These are phyloP conservation scores for Metschnikowia koreensis DNA, from an alignment of 805 yeast species.

Conservation along the genomic window DNA sequence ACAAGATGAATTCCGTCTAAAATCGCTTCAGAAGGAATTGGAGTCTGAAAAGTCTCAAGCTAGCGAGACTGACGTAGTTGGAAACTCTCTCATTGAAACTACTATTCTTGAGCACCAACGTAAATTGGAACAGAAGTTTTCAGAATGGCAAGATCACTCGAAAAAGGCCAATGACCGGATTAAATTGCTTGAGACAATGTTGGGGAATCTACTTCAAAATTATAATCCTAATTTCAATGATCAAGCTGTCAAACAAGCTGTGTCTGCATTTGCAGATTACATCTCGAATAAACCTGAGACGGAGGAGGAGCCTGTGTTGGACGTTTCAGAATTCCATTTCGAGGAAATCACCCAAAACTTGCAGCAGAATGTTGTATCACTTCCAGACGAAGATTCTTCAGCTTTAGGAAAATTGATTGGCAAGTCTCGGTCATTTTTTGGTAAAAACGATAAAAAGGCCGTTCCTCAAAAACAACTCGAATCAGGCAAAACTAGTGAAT, in stretches of 20 bases:
- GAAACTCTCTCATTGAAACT: background rate
- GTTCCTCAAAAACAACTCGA: background rate
- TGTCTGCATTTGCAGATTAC: slow-evolving; percentile 52
- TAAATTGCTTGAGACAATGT: slow-evolving; percentile 42
- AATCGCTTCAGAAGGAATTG: background rate
- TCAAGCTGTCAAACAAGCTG: slow-evolving; percentile 75
- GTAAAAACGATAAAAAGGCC: background rate
- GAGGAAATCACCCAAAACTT: slow-evolving; percentile 1
- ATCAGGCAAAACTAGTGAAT: background rate
- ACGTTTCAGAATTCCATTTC: background rate
- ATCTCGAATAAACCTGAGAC: slow-evolving; percentile 35
- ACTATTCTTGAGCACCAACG: slow-evolving; percentile 4
- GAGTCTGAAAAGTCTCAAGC: background rate
- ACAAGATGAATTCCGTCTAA: background rate
- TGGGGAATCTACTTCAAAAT: slow-evolving; percentile 49
- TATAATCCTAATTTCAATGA: slow-evolving; percentile 87
- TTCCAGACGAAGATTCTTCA: background rate
- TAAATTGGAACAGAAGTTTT: slow-evolving; percentile 1
- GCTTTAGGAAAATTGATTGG: background rate
- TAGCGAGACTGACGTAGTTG: background rate
- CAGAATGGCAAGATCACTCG: background rate
- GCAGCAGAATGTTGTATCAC: background rate
- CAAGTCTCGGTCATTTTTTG: background rate
- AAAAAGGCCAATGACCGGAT: slow-evolving; percentile 18
- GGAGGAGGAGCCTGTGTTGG: background rate